A percentile compares a stretch with the other conserved stretches of the same genome.
These are phyloP conservation scores for Candida manassasensis DNA, from an alignment of 805 yeast species.

Conservation along the genomic window DNA sequence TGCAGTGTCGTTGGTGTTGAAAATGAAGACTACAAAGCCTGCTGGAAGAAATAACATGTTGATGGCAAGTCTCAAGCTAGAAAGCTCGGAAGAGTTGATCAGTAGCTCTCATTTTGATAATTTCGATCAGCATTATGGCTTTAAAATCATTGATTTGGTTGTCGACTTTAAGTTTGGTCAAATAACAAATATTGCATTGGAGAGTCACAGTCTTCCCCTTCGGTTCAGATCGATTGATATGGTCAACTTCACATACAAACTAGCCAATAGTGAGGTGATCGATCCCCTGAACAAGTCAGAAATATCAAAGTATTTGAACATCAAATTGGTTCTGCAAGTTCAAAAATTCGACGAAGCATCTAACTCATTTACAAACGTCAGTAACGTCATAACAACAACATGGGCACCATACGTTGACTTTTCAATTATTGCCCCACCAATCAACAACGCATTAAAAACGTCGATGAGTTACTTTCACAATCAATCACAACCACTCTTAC, in stretches of 20 bases:
- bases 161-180: slow-evolving; percentile 26
- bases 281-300: slow-evolving; percentile 12
- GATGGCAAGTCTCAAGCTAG: slow-evolving; percentile 46
- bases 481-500: slow-evolving; percentile 17
- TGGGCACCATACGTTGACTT: slow-evolving; percentile 40
- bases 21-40: slow-evolving; percentile 44
- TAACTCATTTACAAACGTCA: slow-evolving; percentile 13
- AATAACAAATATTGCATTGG: slow-evolving; percentile 17
- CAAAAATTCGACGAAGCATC: slow-evolving; percentile 11
- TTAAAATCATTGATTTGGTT: slow-evolving; percentile 18
- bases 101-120: slow-evolving; percentile 8
- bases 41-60: slow-evolving; percentile 43
- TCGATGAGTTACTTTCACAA: slow-evolving; percentile 16
- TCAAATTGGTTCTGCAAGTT: slow-evolving; percentile 24
- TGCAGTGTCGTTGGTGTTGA: slow-evolving; percentile 38
- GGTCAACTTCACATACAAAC: slow-evolving; percentile 31
- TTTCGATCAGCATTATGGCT: slow-evolving; percentile 13
- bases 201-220: slow-evolving; percentile 22
- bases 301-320: slow-evolving; percentile 22
- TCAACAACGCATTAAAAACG: slow-evolving; percentile 32
- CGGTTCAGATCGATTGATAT: slow-evolving; percentile 24
- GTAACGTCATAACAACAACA: slow-evolving; percentile 27
- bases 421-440: slow-evolving; percentile 34
- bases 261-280: slow-evolving; percentile 25
- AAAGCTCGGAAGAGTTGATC: slow-evolving; percentile 39